Percentiles rank a stretch among this genome's conserved stretches.
Conservation (phyloP, 805 yeast species). For the Barnettozyma populi region DNA sequence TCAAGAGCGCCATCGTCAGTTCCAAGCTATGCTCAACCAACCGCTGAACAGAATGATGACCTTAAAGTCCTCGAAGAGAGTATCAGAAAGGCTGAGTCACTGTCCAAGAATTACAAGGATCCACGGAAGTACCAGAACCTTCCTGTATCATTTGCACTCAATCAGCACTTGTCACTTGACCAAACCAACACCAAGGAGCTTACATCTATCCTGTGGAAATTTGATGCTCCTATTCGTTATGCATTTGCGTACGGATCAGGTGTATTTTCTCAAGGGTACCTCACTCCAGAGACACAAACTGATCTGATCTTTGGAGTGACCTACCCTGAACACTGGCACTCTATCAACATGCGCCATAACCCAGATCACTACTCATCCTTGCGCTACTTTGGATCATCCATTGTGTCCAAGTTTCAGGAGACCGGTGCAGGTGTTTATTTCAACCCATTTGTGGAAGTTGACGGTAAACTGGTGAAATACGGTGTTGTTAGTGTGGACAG, state of each 20-base stretch:
- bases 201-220: conserved; percentile 44
- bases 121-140: conserved; percentile 24
- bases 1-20: background rate
- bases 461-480: conserved; percentile 64
- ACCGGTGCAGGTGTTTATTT: conserved; percentile 89
- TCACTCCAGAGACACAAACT: conserved; percentile 55
- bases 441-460: conserved; percentile 78
- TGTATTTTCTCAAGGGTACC: conserved; percentile 72
- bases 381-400: conserved; percentile 51
- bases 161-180: conserved; percentile 49
- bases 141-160: conserved; percentile 54
- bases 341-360: conserved; percentile 56
- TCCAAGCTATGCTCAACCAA: background rate
- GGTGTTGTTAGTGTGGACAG: conserved; percentile 71
- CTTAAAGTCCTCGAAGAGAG: conserved; percentile 21
- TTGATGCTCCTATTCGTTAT: conserved; percentile 67
- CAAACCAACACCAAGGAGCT: conserved; percentile 37
- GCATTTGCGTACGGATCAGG: conserved; percentile 96
- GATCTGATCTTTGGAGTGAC: conserved; percentile 83
- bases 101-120: conserved; percentile 17
- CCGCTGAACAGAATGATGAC: conserved; percentile 9
- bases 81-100: conserved; percentile 22
- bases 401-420: conserved; percentile 54
- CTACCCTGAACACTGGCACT: conserved; percentile 72
- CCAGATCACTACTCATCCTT: conserved; percentile 76